These are phyloP conservation scores for Daldinia vernicosa DNA, from an alignment of 495 filamentous ascomycete species.

Conservation along the genomic window DNA sequence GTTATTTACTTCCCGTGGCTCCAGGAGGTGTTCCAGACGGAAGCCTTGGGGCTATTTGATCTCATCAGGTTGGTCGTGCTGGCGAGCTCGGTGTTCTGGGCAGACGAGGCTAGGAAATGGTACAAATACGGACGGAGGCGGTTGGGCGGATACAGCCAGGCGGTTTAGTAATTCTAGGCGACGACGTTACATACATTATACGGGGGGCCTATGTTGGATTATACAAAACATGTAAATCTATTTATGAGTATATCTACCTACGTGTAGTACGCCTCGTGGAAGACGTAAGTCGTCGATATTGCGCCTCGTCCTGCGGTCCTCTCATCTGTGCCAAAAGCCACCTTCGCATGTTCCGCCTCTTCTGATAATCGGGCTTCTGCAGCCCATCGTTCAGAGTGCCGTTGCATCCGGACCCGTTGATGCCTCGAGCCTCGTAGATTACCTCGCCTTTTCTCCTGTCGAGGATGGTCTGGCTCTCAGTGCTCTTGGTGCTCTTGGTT, in stretches of 20 bases:
- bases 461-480: not conserved
- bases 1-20: conserved; percentile 95
- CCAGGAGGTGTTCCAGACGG: conserved; percentile 95
- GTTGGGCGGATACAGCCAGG: conserved; percentile 58
- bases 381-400: conserved; percentile 34
- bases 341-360: not conserved
- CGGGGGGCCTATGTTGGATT: conserved; percentile 15
- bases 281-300: not conserved
- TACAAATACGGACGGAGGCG: conserved; percentile 58
- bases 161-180: conserved; percentile 48
- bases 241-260: conserved; percentile 5
- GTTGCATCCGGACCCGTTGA: too few species aligned
- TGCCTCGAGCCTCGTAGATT: not conserved
- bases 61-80: conserved; percentile 73
- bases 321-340: not conserved
- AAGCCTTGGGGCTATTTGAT: conserved; percentile 78
- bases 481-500: not conserved
- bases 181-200: not conserved
- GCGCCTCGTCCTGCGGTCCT: not conserved
- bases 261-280: not conserved
- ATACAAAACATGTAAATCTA: conserved; percentile 26
- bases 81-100: conserved; percentile 92
- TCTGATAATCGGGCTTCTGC: not conserved
- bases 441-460: not conserved
- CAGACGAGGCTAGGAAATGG: conserved; percentile 89